These are phyloP conservation scores for Stentor coeruleus DNA, from an alignment of 73 alveolate species.

Conservation along the genomic window DNA sequence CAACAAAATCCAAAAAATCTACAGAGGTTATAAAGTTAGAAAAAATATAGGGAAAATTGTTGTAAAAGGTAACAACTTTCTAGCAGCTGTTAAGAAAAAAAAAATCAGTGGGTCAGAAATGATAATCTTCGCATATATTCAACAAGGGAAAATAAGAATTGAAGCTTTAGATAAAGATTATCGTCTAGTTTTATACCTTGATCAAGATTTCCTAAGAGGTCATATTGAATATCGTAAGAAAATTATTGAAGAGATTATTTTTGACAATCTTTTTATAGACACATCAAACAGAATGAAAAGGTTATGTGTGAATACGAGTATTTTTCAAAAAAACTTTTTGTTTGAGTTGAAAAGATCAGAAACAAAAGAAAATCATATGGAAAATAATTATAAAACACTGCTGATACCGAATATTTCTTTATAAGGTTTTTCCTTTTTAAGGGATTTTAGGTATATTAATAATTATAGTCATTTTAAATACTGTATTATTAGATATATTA, in stretches of 20 bases:
- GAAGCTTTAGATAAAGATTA: not conserved
- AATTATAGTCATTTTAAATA: too few relatives aligned
- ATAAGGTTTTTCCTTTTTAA: too few relatives aligned
- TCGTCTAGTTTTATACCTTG: not conserved
- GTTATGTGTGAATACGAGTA: not conserved
- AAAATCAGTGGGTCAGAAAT: not conserved
- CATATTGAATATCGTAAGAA: not conserved
- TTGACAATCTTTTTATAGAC: not conserved
- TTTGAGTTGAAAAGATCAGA: too few relatives aligned
- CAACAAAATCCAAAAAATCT: not conserved
- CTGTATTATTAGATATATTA: too few relatives aligned
- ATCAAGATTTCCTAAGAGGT: not conserved
- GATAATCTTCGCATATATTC: not conserved
- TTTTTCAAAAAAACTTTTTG: not conserved
- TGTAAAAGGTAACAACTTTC: not conserved
- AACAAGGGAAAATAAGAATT: not conserved
- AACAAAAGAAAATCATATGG: not conserved
- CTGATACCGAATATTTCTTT: too few relatives aligned
- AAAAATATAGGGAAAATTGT: not conserved
- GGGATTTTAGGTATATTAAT: too few relatives aligned
- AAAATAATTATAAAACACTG: too few relatives aligned
- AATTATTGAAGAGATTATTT: not conserved
- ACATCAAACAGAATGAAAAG: not conserved
- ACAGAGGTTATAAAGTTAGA: not conserved
- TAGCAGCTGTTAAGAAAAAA: not conserved